Evolutionary conservation across 768 basidiomycete species (phyloP), one percentile per base, ranked within the genome.

Genomic region (Lentinula aciculospora): DNA sequence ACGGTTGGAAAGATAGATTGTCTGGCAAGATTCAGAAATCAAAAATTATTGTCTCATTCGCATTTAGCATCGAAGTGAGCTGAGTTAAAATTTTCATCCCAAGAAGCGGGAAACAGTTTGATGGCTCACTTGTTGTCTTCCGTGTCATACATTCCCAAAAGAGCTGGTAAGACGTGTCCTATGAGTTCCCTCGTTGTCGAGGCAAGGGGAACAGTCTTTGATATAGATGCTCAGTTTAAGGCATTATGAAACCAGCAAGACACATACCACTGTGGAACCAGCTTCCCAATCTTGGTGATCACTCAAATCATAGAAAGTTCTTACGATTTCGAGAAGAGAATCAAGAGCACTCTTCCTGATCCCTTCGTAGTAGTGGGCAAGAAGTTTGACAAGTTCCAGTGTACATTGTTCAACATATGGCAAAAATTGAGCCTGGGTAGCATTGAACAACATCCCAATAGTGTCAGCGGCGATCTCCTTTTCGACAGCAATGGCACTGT

Each of bases 401-500:
- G 90, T 84, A 64, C 82, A 87, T 61, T 80, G 75, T 74, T 98
- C 94, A 61, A 98, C 85, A 67, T 82, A 98, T 3, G 94, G 93
- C 64, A 98, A 78, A 85, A 96, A 98, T 66, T 92, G 87, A 47
- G 71, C 72, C 65, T 85, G 84, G 29, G 92, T 93, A 10, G 89
- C 81, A 29, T 83, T 78, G 69, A 98, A 98, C 61, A 99, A 73
- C 34, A 89, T 88, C 60, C 96, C 94, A 62, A 98, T 87, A 4
- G 95, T 93, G 69, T 98, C 95, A 25, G 94, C 93, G 21, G 97
- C 95, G 60, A 98, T 97, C 77, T 99, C 97, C 74, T 99, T 99
- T 79, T 99, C 97, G 57, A 98, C 94, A 42, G 95, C 95, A 63
- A 98, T 88, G 21, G 94, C 95, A 64, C 89, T 92, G 76, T 94